A percentile compares a stretch with the other conserved stretches of the same genome.
Conservation (phyloP, 306 rosid species). For the Cucurbita argyrosperma region DNA sequence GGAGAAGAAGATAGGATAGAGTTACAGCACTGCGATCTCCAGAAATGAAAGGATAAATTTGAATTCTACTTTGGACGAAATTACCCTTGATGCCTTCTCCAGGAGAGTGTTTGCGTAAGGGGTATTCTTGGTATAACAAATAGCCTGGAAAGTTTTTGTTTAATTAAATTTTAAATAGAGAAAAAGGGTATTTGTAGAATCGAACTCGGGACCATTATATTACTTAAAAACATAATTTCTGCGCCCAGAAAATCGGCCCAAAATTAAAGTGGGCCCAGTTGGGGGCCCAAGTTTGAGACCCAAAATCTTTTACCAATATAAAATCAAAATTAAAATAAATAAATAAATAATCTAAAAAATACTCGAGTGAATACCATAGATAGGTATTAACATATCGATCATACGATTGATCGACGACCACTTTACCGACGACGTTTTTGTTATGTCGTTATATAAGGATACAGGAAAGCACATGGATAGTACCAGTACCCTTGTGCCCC, state of each 20-base stretch:
- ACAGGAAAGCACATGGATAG: too few relatives aligned
- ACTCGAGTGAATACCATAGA: too few relatives aligned
- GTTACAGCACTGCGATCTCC: background rate
- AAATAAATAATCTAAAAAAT: too few relatives aligned
- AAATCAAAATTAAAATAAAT: too few relatives aligned
- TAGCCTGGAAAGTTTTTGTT: background rate
- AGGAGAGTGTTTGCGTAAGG: background rate
- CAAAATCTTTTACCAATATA: background rate
- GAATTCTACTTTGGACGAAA: background rate
- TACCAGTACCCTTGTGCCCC: too few relatives aligned
- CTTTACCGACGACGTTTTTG: too few relatives aligned
- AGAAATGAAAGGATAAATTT: background rate
- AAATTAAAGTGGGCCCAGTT: background rate
- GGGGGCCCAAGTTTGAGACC: background rate
- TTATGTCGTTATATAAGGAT: too few relatives aligned
- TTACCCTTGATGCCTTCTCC: background rate
- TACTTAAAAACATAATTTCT: background rate
- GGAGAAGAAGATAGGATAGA: conserved; percentile 2
- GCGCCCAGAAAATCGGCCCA: background rate
- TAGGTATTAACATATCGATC: too few relatives aligned
- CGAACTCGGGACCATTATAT: background rate
- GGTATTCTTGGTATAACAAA: background rate
- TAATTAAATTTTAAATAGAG: background rate
- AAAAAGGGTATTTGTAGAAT: background rate
- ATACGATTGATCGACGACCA: too few relatives aligned